phyloP scores from a whole-genome alignment of 495 filamentous ascomycete genomes.

The Immersiella caudata region DNA sequence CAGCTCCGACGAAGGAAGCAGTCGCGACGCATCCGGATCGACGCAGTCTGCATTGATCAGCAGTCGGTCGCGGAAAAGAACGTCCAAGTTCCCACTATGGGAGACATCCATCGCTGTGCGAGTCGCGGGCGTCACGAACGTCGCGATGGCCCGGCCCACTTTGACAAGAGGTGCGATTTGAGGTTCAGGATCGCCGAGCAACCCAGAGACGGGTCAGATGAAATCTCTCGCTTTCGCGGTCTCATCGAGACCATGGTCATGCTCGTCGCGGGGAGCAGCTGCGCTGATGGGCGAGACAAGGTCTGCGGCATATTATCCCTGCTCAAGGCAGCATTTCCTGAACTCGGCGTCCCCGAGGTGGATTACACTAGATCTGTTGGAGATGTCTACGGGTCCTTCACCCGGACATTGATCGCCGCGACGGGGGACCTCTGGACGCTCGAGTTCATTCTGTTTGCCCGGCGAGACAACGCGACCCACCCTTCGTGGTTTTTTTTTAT shows the following conservation, averaged over 20 bases:
- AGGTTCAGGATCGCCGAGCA: too few species aligned
- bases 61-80: constrained; percentile 24
- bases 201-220: too few species aligned
- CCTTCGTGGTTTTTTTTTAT: constrained; percentile 10
- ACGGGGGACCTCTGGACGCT: background rate
- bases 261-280: background rate
- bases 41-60: constrained; percentile 35
- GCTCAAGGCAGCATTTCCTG: background rate
- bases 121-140: background rate
- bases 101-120: constrained; percentile 21
- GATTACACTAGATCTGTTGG: background rate
- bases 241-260: background rate
- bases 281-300: background rate
- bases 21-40: constrained; percentile 24
- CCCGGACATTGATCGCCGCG: background rate
- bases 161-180: background rate
- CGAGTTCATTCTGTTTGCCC: background rate
- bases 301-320: constrained; percentile 6
- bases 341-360: background rate
- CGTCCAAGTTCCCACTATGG: constrained; percentile 30
- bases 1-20: background rate
- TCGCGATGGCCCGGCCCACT: background rate
- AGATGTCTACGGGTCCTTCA: background rate
- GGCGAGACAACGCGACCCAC: background rate
- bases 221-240: background rate